Base-by-base conservation (phyloP, 306 rosid genomes). In the Cucurbita maxima region DNA sequence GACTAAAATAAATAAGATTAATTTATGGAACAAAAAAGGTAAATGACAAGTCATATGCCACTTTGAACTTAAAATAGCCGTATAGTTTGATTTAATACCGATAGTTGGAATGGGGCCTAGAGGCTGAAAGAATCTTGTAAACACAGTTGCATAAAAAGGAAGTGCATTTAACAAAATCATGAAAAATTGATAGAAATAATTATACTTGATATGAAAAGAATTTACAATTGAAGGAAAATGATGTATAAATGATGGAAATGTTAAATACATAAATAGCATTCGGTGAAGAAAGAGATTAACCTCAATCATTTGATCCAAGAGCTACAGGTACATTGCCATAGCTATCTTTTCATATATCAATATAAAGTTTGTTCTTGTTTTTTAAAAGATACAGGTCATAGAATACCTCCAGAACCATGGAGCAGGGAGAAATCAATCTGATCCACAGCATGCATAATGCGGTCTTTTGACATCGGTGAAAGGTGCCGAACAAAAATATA, bases 341-440 rank as follows among this genome's bases (percentile, higher is more conserved):
- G 56, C 41, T 13, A 34, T 59, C 43, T 59, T 59, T 59, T 59
- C 12, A 37, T 59, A 5, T 34, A 7, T 6, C 44, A 38, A 34
- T 59, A 2, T 6, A 59, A 59, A 34, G 66, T 36, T 13, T 7
- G 71, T 34, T 59, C 19, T 59, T 34, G 66, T 59, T 59, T 13
- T 0, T 16, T 3, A 38, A 57, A 56, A 22, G 36, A 7, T 12
- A 16, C 4, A 16, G 8, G 51, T 36, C 54, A 74, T 38, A 74
- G 44, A 40, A 16, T 82, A 94, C 98, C 98, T 58, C 68, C 38
- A 75, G 81, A 77, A 73, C 99, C 95, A 50, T 83, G 86, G 57
- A 81, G 78, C 86, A 94, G 79, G 62, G 95, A 87, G 88, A 94
- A 94, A 88, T 94, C 99, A 82, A 94, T 97, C 85, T 94, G 95